Evolutionary conservation across 192 early-diverging fungal species (phyloP).

Genomic region (Geranomyces variabilis): DNA sequence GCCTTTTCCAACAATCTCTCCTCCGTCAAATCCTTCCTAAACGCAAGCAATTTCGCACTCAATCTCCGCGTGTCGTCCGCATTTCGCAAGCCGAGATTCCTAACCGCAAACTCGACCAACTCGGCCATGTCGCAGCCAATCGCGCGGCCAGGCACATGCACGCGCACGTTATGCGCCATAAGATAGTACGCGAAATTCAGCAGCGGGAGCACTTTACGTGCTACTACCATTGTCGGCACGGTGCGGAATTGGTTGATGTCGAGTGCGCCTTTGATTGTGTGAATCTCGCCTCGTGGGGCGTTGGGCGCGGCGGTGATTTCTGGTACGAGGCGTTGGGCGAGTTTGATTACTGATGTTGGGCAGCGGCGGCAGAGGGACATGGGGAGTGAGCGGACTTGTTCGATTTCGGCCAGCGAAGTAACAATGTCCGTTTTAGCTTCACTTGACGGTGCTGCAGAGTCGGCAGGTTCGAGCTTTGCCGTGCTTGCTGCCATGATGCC

Average conservation of each 20-base stretch:
- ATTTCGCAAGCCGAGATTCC: neutral
- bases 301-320: conserved; percentile 4
- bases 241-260: conserved; percentile 13
- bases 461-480: neutral
- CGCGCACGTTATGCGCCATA: conserved; percentile 15
- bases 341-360: conserved; percentile 17
- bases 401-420: conserved; percentile 5
- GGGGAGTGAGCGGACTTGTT: conserved; percentile 18
- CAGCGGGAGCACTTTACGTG: neutral
- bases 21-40: conserved; percentile 7
- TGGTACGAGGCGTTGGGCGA: conserved; percentile 25
- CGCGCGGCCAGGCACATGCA: conserved; percentile 22
- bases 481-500: neutral
- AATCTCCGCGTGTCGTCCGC: neutral
- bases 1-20: conserved; percentile 4
- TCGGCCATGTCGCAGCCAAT: conserved; percentile 22
- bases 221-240: conserved; percentile 14
- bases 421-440: neutral
- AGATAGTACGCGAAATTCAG: conserved; percentile 33
- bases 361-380: conserved; percentile 30
- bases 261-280: neutral
- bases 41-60: neutral
- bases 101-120: conserved; percentile 19
- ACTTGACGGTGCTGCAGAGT: neutral
- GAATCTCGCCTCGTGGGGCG: conserved; percentile 4